Evolutionary conservation across 176 grass and related monocot species (phyloP).

Genomic region (Chrysopogon serrulatus): DNA sequence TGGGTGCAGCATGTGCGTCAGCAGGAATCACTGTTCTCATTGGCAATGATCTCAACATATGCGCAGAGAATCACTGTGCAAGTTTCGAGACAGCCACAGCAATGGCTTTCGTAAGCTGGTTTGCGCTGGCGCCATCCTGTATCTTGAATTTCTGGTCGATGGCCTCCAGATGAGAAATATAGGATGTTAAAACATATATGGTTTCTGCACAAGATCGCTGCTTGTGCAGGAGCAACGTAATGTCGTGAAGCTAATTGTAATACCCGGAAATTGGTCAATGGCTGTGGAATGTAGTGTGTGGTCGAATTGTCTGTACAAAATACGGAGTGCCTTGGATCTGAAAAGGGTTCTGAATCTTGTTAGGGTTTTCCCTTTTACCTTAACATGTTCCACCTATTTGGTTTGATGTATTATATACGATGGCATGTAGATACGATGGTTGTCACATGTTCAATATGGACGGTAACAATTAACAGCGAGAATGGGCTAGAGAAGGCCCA

Average conservation of each 20-base stretch:
- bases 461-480: too few species aligned
- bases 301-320: constrained; percentile 42
- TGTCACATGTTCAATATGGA: too few species aligned
- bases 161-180: constrained; percentile 53
- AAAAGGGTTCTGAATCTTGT: constrained; percentile 13
- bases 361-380: neutral
- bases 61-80: constrained; percentile 66
- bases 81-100: constrained; percentile 82
- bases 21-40: constrained; percentile 90
- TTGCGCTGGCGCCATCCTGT: constrained; percentile 78
- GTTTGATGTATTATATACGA: constrained; percentile 17
- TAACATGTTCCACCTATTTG: neutral
- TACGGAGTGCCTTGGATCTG: constrained; percentile 22
- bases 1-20: constrained; percentile 91
- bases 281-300: neutral
- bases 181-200: neutral
- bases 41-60: constrained; percentile 77
- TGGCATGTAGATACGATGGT: too few species aligned
- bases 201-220: neutral
- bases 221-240: neutral
- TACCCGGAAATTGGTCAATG: constrained; percentile 1
- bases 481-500: too few species aligned
- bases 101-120: constrained; percentile 96
- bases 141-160: constrained; percentile 90
- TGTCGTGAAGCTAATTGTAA: constrained; percentile 19